These are phyloP conservation scores for Agaricales sp. DNA, from an alignment of 1,284 basidiomycete genomes.

Conservation along the genomic window DNA sequence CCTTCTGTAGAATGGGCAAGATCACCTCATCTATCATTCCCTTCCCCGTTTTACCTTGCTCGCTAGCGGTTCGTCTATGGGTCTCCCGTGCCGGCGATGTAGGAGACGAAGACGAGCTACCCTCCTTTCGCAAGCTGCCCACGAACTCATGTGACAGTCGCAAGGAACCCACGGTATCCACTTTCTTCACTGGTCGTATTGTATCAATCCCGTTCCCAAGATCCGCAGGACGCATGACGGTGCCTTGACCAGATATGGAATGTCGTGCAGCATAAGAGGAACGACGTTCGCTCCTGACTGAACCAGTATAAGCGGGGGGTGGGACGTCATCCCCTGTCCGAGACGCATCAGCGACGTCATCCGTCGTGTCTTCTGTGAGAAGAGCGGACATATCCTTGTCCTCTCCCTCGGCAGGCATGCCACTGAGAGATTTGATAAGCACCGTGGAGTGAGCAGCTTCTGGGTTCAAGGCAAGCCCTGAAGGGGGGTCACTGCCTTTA, in stretches of 20 bases:
- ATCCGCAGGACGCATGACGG: slow-evolving; percentile 71
- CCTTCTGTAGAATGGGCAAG: slow-evolving; percentile 65
- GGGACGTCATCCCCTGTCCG: slow-evolving; percentile 28
- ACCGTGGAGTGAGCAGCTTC: slow-evolving; percentile 61
- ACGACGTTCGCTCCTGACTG: slow-evolving; percentile 43
- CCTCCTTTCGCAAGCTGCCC: slow-evolving; percentile 56
- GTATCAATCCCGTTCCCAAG: slow-evolving; percentile 81
- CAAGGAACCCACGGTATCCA: slow-evolving; percentile 73
- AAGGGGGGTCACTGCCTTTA: slow-evolving; percentile 49
- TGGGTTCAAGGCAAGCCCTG: slow-evolving; percentile 38
- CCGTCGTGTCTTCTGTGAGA: slow-evolving; percentile 23
- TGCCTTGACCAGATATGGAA: slow-evolving; percentile 54
- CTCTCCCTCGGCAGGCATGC: slow-evolving; percentile 14
- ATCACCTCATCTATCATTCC: slow-evolving; percentile 75
- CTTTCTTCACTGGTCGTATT: slow-evolving; percentile 86
- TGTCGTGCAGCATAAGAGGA: slow-evolving; percentile 69
- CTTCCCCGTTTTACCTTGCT: slow-evolving; percentile 56
- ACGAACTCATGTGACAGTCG: slow-evolving; percentile 74
- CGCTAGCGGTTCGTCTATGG: slow-evolving; percentile 40
- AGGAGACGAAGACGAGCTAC: slow-evolving; percentile 30
- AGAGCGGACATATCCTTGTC: slow-evolving; percentile 33
- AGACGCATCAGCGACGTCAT: slow-evolving; percentile 25
- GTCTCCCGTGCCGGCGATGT: slow-evolving; percentile 33
- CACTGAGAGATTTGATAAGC: slow-evolving; percentile 41
- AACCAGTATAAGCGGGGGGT: slow-evolving; percentile 52